Percentiles rank a stretch among this genome's conserved stretches.
phyloP scores from a whole-genome alignment of 192 early-diverging fungal species.

The Coemansia biformis region DNA sequence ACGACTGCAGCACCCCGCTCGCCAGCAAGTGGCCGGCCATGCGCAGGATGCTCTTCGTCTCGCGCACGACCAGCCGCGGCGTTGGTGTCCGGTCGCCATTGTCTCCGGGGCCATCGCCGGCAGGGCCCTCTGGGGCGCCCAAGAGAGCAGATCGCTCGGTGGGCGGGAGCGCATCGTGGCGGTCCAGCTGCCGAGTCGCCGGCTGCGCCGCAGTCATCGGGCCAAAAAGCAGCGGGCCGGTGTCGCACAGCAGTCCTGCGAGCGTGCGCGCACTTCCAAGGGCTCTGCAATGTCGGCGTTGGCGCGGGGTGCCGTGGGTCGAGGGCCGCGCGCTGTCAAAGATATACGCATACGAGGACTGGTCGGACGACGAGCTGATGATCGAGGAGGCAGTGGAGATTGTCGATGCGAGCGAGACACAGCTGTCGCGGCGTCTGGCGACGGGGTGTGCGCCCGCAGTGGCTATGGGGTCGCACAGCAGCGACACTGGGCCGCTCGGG shows the following conservation, averaged over 20 bases:
- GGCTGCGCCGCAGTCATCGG: background rate
- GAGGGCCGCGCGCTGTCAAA: constrained; percentile 40
- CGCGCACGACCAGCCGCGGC: constrained; percentile 8
- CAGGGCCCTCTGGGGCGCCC: constrained; percentile 2
- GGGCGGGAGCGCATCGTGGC: background rate
- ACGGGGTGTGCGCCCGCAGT: too few relatives aligned
- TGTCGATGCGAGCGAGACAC: constrained; percentile 24
- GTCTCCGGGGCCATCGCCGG: constrained; percentile 5
- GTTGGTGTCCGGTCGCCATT: constrained; percentile 10
- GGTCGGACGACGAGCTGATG: constrained; percentile 26
- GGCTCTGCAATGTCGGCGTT: background rate
- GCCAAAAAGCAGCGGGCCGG: too few relatives aligned
- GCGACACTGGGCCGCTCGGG: too few relatives aligned
- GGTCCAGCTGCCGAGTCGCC: background rate
- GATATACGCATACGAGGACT: constrained; percentile 44
- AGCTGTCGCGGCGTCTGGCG: constrained; percentile 13
- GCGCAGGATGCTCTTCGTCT: constrained; percentile 12
- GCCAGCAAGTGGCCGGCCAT: constrained; percentile 52
- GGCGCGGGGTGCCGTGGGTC: constrained; percentile 1
- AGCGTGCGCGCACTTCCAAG: too few relatives aligned
- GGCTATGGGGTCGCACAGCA: too few relatives aligned
- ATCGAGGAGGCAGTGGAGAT: constrained; percentile 21
- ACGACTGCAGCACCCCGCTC: constrained; percentile 59
- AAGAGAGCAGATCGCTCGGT: constrained; percentile 23
- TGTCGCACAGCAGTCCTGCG: too few relatives aligned